Percentiles rank a stretch among this genome's conserved stretches.
Evolutionary conservation across 352 stramenopile species (phyloP).

Genomic region (Phytophthora cactorum): DNA sequence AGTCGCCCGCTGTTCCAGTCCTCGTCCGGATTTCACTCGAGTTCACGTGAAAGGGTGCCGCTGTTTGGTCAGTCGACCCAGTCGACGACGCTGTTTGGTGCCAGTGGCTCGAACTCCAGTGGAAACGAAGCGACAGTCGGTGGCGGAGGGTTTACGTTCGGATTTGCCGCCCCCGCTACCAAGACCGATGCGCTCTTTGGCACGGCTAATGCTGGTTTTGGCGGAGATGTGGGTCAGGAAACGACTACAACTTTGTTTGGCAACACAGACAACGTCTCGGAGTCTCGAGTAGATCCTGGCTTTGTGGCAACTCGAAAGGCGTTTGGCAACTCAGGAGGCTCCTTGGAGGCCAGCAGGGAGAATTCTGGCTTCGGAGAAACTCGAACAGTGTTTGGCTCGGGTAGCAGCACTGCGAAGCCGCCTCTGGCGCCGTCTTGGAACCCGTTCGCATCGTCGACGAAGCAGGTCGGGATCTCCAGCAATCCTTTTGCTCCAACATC

Average conservation of each 20-base stretch:
- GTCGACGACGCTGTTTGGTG: constrained; percentile 10
- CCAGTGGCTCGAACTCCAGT: neutral
- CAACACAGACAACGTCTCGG: neutral
- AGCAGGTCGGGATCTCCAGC: neutral
- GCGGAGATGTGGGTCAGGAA: neutral
- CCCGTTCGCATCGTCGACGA: constrained; percentile 12
- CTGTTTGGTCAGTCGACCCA: constrained; percentile 16
- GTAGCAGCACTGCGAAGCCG: constrained; percentile 9
- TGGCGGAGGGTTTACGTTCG: constrained; percentile 17
- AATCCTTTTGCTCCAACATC: constrained; percentile 14
- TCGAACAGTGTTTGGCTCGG: constrained; percentile 5
- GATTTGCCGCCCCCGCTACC: neutral
- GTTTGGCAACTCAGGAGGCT: neutral
- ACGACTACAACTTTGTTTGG: constrained; percentile 9
- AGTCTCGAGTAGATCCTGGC: neutral
- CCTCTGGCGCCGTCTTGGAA: constrained; percentile 14
- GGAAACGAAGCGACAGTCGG: neutral
- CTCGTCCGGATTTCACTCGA: neutral
- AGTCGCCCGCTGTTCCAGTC: constrained; percentile 16
- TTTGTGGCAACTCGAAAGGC: neutral
- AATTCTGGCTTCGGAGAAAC: constrained; percentile 3
- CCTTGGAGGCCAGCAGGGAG: neutral
- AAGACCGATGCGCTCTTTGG: neutral
- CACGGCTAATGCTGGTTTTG: neutral
- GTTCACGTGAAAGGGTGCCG: neutral